Evolutionary conservation across 495 filamentous ascomycete genomes (phyloP).

Genomic region (Penicillium ochrochloron): DNA sequence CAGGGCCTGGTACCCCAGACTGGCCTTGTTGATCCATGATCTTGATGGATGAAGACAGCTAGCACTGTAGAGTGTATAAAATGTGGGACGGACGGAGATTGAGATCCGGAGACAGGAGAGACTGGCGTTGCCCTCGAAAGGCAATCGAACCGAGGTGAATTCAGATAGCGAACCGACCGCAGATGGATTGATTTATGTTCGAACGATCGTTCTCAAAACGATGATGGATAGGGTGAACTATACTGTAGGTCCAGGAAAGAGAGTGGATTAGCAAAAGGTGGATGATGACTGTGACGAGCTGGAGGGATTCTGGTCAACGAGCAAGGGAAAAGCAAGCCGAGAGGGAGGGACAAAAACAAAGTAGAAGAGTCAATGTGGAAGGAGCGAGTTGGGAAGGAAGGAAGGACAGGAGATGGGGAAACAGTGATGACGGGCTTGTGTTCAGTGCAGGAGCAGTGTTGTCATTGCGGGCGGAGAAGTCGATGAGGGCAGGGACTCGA

Average conservation of each 20-base stretch:
- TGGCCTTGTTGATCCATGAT: slow-evolving; percentile 86
- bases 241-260: slow-evolving; percentile 33
- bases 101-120: slow-evolving; percentile 29
- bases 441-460: slow-evolving; percentile 9
- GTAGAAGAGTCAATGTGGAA: slow-evolving; percentile 12
- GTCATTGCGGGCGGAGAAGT: slow-evolving; percentile 33
- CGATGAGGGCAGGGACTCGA: slow-evolving; percentile 30
- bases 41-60: slow-evolving; percentile 26
- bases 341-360: slow-evolving; percentile 3
- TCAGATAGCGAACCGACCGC: slow-evolving; percentile 37
- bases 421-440: slow-evolving; percentile 20
- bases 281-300: neutral
- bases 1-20: slow-evolving; percentile 75
- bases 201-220: slow-evolving; percentile 28
- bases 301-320: slow-evolving; percentile 12
- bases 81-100: slow-evolving; percentile 18
- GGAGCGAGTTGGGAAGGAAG: slow-evolving; percentile 9
- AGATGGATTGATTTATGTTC: slow-evolving; percentile 27
- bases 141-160: slow-evolving; percentile 29
- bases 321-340: neutral
- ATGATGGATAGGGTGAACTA: slow-evolving; percentile 31
- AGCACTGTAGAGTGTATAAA: slow-evolving; percentile 34
- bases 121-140: slow-evolving; percentile 33
- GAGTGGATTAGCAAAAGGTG: slow-evolving; percentile 35
- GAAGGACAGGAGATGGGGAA: slow-evolving; percentile 20